Base-by-base conservation (phyloP, 176 grass and related monocot species). In the Aegilops sharonensis region DNA sequence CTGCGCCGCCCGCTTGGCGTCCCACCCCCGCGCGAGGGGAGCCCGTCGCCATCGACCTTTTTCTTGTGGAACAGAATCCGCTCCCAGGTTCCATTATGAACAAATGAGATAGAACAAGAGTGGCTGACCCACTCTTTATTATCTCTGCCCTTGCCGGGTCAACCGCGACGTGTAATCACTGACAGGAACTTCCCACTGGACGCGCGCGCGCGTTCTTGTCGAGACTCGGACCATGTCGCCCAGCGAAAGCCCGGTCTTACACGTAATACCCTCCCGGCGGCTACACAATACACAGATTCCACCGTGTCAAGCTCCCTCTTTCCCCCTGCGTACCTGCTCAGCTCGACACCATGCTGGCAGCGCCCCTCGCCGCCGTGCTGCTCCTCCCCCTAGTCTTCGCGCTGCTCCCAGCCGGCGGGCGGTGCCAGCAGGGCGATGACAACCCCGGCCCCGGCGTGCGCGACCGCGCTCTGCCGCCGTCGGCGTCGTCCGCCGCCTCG, bases 381-480 rank as follows among this genome's bases (percentile, higher is more conserved):
- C 21, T 89, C 13, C 50, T 74, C 48, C 47, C 84, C 27, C 50
- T 79, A 48, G 21, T 78, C n/a, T 30, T 45, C 70, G 56, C 69
- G 13, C 68, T 87, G 18, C 78, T 79, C 78, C 59, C 78, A 8
- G 57, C 42, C 25, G 54, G 59, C 27, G 66, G 87, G 4, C 64
- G 81, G 14, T 89, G 75, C 75, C 87, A 74, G 70, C 66, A 40
- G 43, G 14, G 11, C 29, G 34, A 34, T 3, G 20, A 5, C 45
- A 14, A 48, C 45, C 45, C 45, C 45, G 12, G 45, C 45, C 45
- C 12, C 45, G 45, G 12, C 45, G 45, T 48, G 45, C 45, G 30
- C 29, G 20, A 23, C 57, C 37, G 9, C 39, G 62, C 78, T 9
- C 62, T 31, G 24, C 78, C 78, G 24, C 78, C 59, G 77, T 23